These are phyloP conservation scores for Termitomyces sp. DNA, from an alignment of 768 basidiomycete species.

Conservation along the genomic window DNA sequence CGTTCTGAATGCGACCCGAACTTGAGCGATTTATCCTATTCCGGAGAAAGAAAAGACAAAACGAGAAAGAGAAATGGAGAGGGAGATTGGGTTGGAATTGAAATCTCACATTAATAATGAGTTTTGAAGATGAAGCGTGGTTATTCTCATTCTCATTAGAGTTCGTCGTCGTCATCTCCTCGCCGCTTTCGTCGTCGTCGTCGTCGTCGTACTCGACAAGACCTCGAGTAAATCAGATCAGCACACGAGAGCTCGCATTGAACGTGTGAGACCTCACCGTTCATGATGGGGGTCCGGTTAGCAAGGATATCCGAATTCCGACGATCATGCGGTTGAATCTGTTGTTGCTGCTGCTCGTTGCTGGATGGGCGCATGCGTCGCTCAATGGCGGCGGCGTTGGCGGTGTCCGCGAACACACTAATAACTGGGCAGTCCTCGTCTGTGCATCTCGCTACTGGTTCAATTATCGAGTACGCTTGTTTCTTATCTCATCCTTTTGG, in stretches of 20 bases:
- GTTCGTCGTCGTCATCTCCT: constrained; percentile 55
- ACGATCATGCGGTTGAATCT: constrained; percentile 10
- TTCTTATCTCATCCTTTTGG: too few relatives aligned
- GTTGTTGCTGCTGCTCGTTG: constrained; percentile 20
- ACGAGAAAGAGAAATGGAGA: too few relatives aligned
- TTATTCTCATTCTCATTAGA: too few relatives aligned
- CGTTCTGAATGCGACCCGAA: not conserved
- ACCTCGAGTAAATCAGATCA: too few relatives aligned
- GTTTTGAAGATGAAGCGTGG: constrained; percentile 20
- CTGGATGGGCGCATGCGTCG: too few relatives aligned
- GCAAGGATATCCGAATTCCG: constrained; percentile 14
- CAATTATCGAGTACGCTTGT: constrained; percentile 81
- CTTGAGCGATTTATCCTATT: constrained; percentile 59
- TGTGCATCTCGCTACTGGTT: constrained; percentile 97
- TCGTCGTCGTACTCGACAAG: constrained; percentile 63
- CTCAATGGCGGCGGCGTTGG: constrained; percentile 16
- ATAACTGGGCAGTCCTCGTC: constrained; percentile 98
- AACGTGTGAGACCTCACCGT: too few relatives aligned
- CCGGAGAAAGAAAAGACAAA: constrained; percentile 47
- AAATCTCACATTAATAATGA: constrained; percentile 45
- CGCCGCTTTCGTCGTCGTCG: constrained; percentile 41
- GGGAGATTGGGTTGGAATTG: too few relatives aligned
- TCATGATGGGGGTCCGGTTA: not conserved
- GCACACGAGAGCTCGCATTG: too few relatives aligned
- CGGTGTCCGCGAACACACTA: constrained; percentile 55